phyloP scores from a whole-genome alignment of 2,329 filamentous ascomycete species.

The Hymenotorrendiella dingleyae region DNA sequence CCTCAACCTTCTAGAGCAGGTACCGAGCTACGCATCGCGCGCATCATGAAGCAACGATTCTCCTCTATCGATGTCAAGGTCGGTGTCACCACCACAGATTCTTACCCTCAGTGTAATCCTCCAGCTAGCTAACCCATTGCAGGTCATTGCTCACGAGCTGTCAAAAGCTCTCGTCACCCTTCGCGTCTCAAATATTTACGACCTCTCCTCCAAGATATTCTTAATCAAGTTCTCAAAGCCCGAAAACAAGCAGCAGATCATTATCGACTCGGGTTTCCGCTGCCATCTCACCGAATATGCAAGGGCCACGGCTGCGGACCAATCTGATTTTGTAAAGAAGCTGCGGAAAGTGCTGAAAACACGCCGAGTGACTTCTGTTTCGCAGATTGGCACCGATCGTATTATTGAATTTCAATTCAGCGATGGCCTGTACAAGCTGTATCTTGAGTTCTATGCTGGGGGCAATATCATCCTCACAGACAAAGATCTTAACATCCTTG shows the following conservation, averaged over 20 bases:
- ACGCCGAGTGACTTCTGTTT: slow-evolving; percentile 70
- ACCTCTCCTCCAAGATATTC: slow-evolving; percentile 91
- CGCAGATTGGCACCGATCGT: slow-evolving; percentile 86
- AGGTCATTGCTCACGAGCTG: slow-evolving; percentile 95
- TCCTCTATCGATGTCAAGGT: slow-evolving; percentile 75
- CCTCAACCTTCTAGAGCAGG: too few species aligned
- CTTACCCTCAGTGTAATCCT: neutral
- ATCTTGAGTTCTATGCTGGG: slow-evolving; percentile 92
- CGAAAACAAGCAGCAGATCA: slow-evolving; percentile 78
- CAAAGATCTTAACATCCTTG: slow-evolving; percentile 72
- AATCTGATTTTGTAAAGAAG: slow-evolving; percentile 78
- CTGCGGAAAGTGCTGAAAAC: slow-evolving; percentile 87
- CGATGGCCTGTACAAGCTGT: slow-evolving; percentile 81
- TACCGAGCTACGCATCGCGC: too few species aligned
- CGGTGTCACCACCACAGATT: neutral
- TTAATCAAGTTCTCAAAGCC: slow-evolving; percentile 93
- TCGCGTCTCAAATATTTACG: slow-evolving; percentile 89
- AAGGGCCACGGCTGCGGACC: slow-evolving; percentile 76
- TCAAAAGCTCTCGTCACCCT: slow-evolving; percentile 68
- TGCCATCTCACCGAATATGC: slow-evolving; percentile 90
- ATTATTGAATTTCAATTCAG: slow-evolving; percentile 91
- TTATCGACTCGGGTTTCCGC: slow-evolving; percentile 93
- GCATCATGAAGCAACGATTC: slow-evolving; percentile 70
- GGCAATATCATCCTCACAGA: slow-evolving; percentile 95
- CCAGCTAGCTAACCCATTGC: slow-evolving; percentile 3